phyloP scores from a whole-genome alignment of 352 stramenopile genomes.

The Phytophthora quininea region DNA sequence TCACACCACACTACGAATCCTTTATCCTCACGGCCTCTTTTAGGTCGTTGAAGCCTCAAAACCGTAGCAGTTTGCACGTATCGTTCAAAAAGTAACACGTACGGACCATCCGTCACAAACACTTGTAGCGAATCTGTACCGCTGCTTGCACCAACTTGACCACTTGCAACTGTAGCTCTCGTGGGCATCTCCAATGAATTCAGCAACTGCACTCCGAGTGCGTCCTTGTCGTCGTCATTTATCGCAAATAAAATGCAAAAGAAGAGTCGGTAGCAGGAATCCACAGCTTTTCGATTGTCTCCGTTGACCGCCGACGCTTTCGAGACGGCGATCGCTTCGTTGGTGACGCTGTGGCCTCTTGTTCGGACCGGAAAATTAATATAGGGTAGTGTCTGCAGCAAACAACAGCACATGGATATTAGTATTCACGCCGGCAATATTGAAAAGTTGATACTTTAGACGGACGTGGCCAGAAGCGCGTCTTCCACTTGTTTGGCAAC shows the following conservation, averaged over 20 bases:
- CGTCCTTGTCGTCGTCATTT: neutral
- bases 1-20: constrained; percentile 37
- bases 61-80: constrained; percentile 20
- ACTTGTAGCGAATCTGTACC: constrained; percentile 24
- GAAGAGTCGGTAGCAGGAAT: constrained; percentile 6
- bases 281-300: neutral
- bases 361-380: constrained; percentile 25
- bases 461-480: constrained; percentile 43
- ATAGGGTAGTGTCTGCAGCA: constrained; percentile 31
- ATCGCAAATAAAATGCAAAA: constrained; percentile 35
- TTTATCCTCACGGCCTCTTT: neutral
- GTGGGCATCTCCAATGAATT: constrained; percentile 30
- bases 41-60: constrained; percentile 30
- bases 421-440: neutral
- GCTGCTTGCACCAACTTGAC: constrained; percentile 7
- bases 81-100: constrained; percentile 37
- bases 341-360: neutral
- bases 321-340: neutral
- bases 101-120: constrained; percentile 43
- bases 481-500: constrained; percentile 49
- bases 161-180: neutral
- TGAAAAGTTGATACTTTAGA: constrained; percentile 10
- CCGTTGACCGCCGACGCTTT: constrained; percentile 19
- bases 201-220: constrained; percentile 27
- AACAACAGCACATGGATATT: constrained; percentile 1